Evolutionary conservation across 192 early-diverging fungal species (phyloP), one percentile per base, ranked within the genome.

Genomic region (Mortierella claussenii): DNA sequence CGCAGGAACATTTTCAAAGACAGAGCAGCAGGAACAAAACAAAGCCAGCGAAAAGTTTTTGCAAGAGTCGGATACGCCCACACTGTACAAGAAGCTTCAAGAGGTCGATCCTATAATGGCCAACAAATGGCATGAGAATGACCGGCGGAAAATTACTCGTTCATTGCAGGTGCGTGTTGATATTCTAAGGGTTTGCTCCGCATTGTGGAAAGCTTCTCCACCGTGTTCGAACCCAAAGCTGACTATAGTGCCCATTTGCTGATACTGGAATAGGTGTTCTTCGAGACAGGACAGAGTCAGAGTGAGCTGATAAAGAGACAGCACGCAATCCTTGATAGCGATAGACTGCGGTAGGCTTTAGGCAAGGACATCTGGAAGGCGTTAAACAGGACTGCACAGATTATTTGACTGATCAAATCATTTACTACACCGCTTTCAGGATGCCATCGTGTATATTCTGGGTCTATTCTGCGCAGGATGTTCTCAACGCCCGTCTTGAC

Each of bases 101-200:
- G 55, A 71, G 23, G 85, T 94, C 0, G 96, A 98, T 76, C 92
- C 95, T 4, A 69, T 84, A 7, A 97, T 96, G 93, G 94, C 94
- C 1, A 87, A 87, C 44, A 87, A 87, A 26, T 97, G 97, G 95
- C 96, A 98, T 76, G 86, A 89, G 3, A 92, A 92, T 57, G 94
- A 98, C 66, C 84, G 86, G 49, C 79, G 97, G 47, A 97, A 93
- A 56, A 89, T 97, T n/a, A 80, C 90, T 12, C 83, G 96, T 28
- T 94, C 91, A 47, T 71, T 99, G 21, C 87, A 97, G 81, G 94
- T 98, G 26, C 1, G 37, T 20, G n/a, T n/a, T n/a, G n/a, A n/a
- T n/a, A n/a, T n/a, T n/a, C n/a, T n/a, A n/a, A n/a, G n/a, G n/a
- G n/a, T n/a, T n/a, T n/a, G n/a, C n/a, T n/a, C n/a, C n/a, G n/a